Conservation (phyloP, 495 filamentous ascomycete species). For the Penicillium daleae region DNA sequence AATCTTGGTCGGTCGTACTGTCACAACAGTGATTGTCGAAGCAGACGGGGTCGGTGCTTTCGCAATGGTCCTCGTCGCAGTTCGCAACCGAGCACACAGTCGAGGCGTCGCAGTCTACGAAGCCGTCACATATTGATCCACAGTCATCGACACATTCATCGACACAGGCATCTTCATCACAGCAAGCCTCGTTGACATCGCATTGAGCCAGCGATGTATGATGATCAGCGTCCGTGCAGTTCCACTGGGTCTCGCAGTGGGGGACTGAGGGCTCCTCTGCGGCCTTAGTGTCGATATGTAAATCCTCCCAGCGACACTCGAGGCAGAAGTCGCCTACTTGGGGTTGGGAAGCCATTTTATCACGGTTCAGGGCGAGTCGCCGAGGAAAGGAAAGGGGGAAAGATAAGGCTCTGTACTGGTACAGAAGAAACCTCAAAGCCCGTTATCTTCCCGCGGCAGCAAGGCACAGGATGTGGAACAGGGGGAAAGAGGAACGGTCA, state of each 20-base stretch:
- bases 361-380: conserved; percentile 18
- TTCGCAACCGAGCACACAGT: conserved; percentile 44
- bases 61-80: conserved; percentile 35
- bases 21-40: conserved; percentile 50
- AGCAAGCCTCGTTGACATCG: conserved; percentile 44
- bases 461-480: background rate
- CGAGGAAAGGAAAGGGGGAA: conserved; percentile 6
- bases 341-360: conserved; percentile 44
- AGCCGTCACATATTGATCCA: conserved; percentile 48
- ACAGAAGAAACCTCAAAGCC: background rate
- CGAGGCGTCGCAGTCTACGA: conserved; percentile 48
- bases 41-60: conserved; percentile 41
- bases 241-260: conserved; percentile 34
- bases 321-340: conserved; percentile 45
- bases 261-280: conserved; percentile 26
- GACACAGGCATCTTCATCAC: conserved; percentile 49
- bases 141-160: conserved; percentile 50
- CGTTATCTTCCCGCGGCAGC: conserved; percentile 1
- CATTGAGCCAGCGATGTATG: conserved; percentile 33
- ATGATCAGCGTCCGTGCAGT: conserved; percentile 37
- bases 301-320: conserved; percentile 49
- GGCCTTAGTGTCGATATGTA: conserved; percentile 42
- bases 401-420: conserved; percentile 4
- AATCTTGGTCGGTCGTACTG: conserved; percentile 25
- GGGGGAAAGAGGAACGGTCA: conserved; percentile 5